These are phyloP conservation scores for Warburgia ugandensis DNA, from an alignment of 164 flowering plant species.

Conservation along the genomic window DNA sequence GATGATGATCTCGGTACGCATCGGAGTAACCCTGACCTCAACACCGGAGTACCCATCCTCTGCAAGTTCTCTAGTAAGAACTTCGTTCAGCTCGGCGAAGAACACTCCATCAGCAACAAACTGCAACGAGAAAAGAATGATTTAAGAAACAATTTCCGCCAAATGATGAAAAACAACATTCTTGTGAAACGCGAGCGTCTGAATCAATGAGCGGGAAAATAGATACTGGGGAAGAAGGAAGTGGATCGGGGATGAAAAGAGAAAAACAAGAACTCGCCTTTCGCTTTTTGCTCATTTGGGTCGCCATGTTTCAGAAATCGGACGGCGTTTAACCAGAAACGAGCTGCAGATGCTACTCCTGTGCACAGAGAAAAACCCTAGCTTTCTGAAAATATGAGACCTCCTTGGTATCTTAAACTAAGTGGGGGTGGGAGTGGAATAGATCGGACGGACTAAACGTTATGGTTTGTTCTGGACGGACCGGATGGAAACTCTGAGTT, in stretches of 20 bases:
- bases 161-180: background rate
- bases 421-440: too few relatives aligned
- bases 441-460: too few relatives aligned
- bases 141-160: background rate
- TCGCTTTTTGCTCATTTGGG: constrained; percentile 63
- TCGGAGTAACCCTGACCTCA: constrained; percentile 66
- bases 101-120: constrained; percentile 68
- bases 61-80: constrained; percentile 59
- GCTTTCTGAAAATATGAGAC: too few relatives aligned
- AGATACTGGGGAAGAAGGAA: background rate
- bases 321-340: too few relatives aligned
- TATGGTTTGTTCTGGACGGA: too few relatives aligned
- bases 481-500: too few relatives aligned
- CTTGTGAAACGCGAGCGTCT: background rate
- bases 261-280: too few relatives aligned
- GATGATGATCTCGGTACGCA: constrained; percentile 71
- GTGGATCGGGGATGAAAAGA: background rate
- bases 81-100: constrained; percentile 56
- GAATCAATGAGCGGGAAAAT: background rate
- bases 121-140: constrained; percentile 13
- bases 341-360: too few relatives aligned
- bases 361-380: too few relatives aligned
- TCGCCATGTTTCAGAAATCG: constrained; percentile 28
- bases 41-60: constrained; percentile 76
- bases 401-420: too few relatives aligned